Conservation (phyloP, 768 basidiomycete species). For the Naganishia antarctica region DNA sequence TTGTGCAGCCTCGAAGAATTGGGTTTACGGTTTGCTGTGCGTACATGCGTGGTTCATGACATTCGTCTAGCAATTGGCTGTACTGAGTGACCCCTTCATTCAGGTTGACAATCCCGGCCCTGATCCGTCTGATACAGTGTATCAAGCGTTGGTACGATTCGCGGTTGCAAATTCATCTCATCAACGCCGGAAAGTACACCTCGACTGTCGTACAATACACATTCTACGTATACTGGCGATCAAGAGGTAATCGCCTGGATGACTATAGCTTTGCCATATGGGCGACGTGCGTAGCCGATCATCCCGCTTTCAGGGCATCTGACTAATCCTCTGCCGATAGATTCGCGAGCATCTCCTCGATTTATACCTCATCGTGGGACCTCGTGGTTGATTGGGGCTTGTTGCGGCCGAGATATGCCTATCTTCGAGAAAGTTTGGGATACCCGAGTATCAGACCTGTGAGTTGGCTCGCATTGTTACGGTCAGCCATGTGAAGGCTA, state of each 20-base stretch:
- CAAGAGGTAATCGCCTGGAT: slow-evolving; percentile 50
- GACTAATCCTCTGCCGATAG: not conserved
- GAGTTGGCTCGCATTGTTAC: not conserved
- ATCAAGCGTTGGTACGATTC: slow-evolving; percentile 82
- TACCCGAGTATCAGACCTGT: slow-evolving; percentile 23
- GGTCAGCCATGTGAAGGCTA: no score
- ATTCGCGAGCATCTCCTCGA: slow-evolving; percentile 57
- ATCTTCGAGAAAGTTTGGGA: slow-evolving; percentile 56
- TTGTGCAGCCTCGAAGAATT: slow-evolving; percentile 17
- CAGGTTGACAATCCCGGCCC: slow-evolving; percentile 61
- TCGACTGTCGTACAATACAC: slow-evolving; percentile 62
- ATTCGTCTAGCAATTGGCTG: slow-evolving; percentile 11
- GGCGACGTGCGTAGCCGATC: slow-evolving; percentile 47
- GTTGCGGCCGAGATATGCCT: slow-evolving; percentile 57
- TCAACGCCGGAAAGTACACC: slow-evolving; percentile 86
- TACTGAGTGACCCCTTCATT: slow-evolving; percentile 53
- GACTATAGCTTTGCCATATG: slow-evolving; percentile 61
- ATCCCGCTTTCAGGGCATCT: not conserved
- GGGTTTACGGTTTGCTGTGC: slow-evolving; percentile 29
- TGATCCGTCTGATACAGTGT: slow-evolving; percentile 77
- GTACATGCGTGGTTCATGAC: not conserved
- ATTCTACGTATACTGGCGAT: slow-evolving; percentile 72
- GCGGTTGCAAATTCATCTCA: slow-evolving; percentile 64
- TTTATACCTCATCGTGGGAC: slow-evolving; percentile 79
- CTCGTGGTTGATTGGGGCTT: slow-evolving; percentile 89